Percentiles rank a stretch among this genome's conserved stretches.
phyloP scores from a whole-genome alignment of 1,284 basidiomycete species.

The Ceratobasidium sp. region DNA sequence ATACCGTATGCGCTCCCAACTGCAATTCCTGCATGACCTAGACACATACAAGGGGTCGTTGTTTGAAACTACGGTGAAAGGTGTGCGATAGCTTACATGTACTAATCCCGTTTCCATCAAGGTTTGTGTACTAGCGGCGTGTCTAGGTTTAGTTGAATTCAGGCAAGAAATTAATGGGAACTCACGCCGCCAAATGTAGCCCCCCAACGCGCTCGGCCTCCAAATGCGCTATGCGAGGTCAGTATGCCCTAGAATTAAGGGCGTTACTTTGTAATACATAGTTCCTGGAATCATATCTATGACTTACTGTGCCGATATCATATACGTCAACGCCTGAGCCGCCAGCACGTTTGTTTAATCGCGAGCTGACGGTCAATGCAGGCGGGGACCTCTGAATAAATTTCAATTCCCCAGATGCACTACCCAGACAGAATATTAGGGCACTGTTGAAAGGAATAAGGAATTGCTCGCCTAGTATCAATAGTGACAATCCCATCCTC shows the following conservation, averaged over 20 bases:
- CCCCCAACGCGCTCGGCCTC: conserved; percentile 34
- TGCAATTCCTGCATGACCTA: background rate
- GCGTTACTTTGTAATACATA: background rate
- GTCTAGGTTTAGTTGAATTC: background rate
- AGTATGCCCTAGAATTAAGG: conserved; percentile 21
- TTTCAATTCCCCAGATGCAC: background rate
- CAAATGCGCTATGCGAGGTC: conserved; percentile 22
- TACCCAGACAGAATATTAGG: background rate
- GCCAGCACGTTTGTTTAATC: background rate
- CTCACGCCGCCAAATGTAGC: conserved; percentile 11
- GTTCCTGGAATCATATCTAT: background rate
- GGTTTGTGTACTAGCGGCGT: background rate
- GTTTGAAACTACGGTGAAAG: too few species aligned
- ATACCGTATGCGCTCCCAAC: conserved; percentile 22
- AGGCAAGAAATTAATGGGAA: background rate
- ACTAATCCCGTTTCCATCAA: conserved; percentile 35
- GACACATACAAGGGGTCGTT: background rate
- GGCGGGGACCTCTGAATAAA: background rate
- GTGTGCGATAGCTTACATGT: background rate
- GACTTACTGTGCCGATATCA: conserved; percentile 12
- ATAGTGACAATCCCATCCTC: conserved; percentile 1
- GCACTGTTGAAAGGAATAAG: background rate
- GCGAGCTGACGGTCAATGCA: background rate
- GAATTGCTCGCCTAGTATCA: background rate
- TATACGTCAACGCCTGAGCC: conserved; percentile 1